These are phyloP conservation scores for Mycena haematopus DNA, from an alignment of 768 basidiomycete species.

Conservation along the genomic window DNA sequence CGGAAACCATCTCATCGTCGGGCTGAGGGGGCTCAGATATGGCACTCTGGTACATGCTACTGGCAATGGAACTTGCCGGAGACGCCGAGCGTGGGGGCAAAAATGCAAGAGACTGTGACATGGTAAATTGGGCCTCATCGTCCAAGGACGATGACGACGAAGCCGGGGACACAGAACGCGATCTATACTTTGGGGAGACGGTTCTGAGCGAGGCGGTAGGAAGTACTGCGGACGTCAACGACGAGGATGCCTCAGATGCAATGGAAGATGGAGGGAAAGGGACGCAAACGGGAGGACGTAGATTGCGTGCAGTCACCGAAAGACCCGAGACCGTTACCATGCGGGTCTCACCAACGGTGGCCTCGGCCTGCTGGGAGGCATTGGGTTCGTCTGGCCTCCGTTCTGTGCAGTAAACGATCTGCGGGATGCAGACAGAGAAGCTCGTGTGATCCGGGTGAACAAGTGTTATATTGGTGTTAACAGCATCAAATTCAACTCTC, in stretches of 20 bases:
- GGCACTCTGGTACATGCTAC: conserved; percentile 84
- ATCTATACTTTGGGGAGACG: conserved; percentile 34
- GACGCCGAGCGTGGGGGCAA: conserved; percentile 58
- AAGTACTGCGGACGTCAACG: conserved; percentile 13
- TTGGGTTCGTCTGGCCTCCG: conserved; percentile 20
- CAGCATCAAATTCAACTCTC: conserved; percentile 78
- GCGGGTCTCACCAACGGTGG: conserved; percentile 43
- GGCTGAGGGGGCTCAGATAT: conserved; percentile 46
- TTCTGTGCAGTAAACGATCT: conserved; percentile 65
- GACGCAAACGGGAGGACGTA: conserved; percentile 33
- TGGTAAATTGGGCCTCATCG: conserved; percentile 65
- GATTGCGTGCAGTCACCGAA: conserved; percentile 55
- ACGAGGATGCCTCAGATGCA: conserved; percentile 30
- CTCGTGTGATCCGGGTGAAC: conserved; percentile 69
- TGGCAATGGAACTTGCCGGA: conserved; percentile 54
- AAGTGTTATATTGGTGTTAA: conserved; percentile 70
- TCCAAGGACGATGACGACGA: conserved; percentile 70
- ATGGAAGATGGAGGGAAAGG: conserved; percentile 15
- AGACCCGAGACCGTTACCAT: conserved; percentile 65
- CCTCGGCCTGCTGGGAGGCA: conserved; percentile 12
- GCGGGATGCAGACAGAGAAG: conserved; percentile 62
- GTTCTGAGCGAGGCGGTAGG: conserved; percentile 31
- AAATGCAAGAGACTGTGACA: conserved; percentile 77
- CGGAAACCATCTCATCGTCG: conserved; percentile 16
- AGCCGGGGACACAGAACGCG: conserved; percentile 48